Evolutionary conservation across 2,329 filamentous ascomycete species (phyloP), one percentile per base, ranked within the genome.

Genomic region (Alternaria angustiovoidea): DNA sequence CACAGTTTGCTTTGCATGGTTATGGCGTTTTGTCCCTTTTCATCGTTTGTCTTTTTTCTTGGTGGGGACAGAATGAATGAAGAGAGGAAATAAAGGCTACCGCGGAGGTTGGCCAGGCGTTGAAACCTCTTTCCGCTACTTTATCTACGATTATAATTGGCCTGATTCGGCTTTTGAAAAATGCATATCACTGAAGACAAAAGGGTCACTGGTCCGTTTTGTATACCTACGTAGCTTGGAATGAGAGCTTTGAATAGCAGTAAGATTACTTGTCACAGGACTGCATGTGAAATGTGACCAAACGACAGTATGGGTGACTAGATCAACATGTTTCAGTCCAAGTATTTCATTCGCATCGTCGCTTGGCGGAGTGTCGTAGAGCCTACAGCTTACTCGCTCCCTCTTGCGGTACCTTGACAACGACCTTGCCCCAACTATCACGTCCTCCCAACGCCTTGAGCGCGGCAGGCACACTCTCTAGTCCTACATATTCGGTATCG

Each of bases 371-470:
- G 5, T 18, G 5, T 39, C 5, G 2, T 7, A 39, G 32, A 38
- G 14, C 22, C 38, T 66, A 79, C 8, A 79, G 75, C 68, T 78
- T 79, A 41, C 76, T 79, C 34, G 68, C 68, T 3, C 73, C 74
- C 12, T 78, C 74, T 56, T 93, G 91, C 1, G 90, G 89, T 42
- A 98, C 84, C 80, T 92, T 92, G 20, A 97, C 89, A 1, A 97
- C 92, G 0, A 98, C 94, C 84, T 98, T 98, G 0, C 94, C 94
- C 94, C 94, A 98, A 1, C 93, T 97, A 51, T 91, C 91, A 61
- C 94, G 84, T 1, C 88, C 87, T 1, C 92, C 94, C 56, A 98
- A 80, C 2, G 91, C 91, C 70, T 89, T 84, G 71, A 98, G 78
- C 0, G 94, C 94, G 62, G 86, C 87, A 0, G 91, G 90, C 28